Percentiles rank a stretch among this genome's conserved stretches.
Evolutionary conservation across 768 basidiomycete species (phyloP).

Genomic region (Clavaria fumosa): DNA sequence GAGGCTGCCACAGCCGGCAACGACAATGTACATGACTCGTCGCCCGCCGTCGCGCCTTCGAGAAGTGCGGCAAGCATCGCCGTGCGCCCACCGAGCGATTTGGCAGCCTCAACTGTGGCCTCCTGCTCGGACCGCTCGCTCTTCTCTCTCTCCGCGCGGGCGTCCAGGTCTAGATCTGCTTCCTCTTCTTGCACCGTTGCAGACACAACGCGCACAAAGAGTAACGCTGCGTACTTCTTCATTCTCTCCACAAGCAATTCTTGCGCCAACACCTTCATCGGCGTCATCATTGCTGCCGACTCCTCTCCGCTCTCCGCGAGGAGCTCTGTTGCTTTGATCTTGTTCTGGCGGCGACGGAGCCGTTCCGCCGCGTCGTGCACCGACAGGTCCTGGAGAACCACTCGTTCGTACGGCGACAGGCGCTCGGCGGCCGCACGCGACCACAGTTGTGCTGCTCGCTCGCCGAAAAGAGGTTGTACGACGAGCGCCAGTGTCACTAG

Average conservation of each 20-base stretch:
- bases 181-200: conserved; percentile 19
- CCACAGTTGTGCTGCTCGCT: conserved; percentile 7
- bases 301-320: too few species aligned
- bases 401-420: conserved; percentile 29
- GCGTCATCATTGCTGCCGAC: too few species aligned
- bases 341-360: conserved; percentile 14
- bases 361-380: conserved; percentile 37
- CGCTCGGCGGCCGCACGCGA: conserved; percentile 10
- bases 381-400: conserved; percentile 36
- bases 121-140: too few species aligned
- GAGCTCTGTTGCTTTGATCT: conserved; percentile 12
- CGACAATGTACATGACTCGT: too few species aligned
- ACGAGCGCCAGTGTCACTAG: conserved; percentile 44
- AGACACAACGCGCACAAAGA: conserved; percentile 35
- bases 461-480: conserved; percentile 19
- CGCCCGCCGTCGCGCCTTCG: conserved; percentile 29
- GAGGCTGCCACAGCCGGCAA: too few species aligned
- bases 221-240: conserved; percentile 31
- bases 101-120: conserved; percentile 40
- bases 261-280: conserved; percentile 36
- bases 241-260: conserved; percentile 36
- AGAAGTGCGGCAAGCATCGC: conserved; percentile 37
- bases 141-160: conserved; percentile 18
- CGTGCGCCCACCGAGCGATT: conserved; percentile 45
- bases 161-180: conserved; percentile 20